phyloP scores from a whole-genome alignment of 2,329 filamentous ascomycete genomes.

The Penicillium sp. region DNA sequence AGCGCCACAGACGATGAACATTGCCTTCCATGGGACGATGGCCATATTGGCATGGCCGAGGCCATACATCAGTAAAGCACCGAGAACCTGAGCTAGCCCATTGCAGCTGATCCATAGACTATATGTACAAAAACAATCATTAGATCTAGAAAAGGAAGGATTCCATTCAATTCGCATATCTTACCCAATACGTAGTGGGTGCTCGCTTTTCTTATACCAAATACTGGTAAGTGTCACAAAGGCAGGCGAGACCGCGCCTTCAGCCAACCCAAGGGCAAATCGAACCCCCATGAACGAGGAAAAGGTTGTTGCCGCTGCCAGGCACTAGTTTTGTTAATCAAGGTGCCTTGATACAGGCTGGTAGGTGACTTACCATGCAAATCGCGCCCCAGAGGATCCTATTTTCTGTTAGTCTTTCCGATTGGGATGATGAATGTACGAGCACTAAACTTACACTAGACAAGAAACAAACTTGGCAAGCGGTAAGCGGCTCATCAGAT shows the following conservation, averaged over 20 bases:
- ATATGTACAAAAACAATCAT: background rate
- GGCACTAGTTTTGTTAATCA: conserved; percentile 27
- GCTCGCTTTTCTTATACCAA: conserved; percentile 46
- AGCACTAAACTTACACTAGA: conserved; percentile 42
- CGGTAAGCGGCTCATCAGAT: conserved; percentile 54
- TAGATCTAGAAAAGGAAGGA: background rate
- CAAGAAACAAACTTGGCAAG: conserved; percentile 54
- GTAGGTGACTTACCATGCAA: conserved; percentile 34
- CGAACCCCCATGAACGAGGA: conserved; percentile 44
- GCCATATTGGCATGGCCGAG: background rate
- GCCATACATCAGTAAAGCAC: conserved; percentile 3
- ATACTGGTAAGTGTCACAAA: conserved; percentile 52
- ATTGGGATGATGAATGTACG: background rate
- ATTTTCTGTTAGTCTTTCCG: background rate
- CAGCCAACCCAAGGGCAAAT: conserved; percentile 49
- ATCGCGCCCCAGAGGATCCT: conserved; percentile 50
- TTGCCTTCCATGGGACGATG: conserved; percentile 37
- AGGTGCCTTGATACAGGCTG: background rate
- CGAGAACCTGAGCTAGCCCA: conserved; percentile 8
- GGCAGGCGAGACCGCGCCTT: conserved; percentile 51
- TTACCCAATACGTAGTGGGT: conserved; percentile 35
- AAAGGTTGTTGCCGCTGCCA: conserved; percentile 47
- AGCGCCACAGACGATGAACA: conserved; percentile 43
- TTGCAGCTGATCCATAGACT: conserved; percentile 10
- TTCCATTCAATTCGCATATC: no score